These are phyloP conservation scores for Canavalia ensiformis DNA, from an alignment of 306 rosid species.

Conservation along the genomic window DNA sequence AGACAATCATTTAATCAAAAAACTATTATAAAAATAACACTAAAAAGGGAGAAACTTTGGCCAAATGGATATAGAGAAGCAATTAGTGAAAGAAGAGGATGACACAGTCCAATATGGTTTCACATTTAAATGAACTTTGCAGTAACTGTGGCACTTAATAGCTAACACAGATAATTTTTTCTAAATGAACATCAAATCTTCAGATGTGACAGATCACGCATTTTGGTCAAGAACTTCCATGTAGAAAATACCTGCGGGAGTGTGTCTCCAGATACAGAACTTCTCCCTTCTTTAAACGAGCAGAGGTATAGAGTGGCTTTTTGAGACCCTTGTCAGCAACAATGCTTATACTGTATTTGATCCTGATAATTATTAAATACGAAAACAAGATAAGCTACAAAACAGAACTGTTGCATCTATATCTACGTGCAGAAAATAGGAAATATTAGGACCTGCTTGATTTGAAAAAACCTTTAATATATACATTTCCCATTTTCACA, in stretches of 20 bases:
- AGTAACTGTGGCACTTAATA: background rate
- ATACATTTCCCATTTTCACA: slow-evolving; percentile 10
- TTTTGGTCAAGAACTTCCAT: slow-evolving; percentile 38
- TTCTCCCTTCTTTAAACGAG: slow-evolving; percentile 96
- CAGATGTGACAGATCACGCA: slow-evolving; percentile 32
- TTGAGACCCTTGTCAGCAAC: slow-evolving; percentile 96
- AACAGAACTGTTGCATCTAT: slow-evolving; percentile 17
- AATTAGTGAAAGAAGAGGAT: slow-evolving; percentile 21
- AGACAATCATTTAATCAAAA: background rate
- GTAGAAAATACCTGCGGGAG: slow-evolving; percentile 67
- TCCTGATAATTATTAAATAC: slow-evolving; percentile 60
- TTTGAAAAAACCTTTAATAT: background rate
- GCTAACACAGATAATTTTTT: slow-evolving; percentile 8
- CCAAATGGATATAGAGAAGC: slow-evolving; percentile 34
- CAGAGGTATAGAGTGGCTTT: slow-evolving; percentile 85
- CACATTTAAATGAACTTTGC: slow-evolving; percentile 26
- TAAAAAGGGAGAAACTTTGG: slow-evolving; percentile 1
- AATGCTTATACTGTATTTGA: slow-evolving; percentile 85
- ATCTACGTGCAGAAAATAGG: slow-evolving; percentile 55
- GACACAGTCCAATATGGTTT: slow-evolving; percentile 12
- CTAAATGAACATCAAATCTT: background rate
- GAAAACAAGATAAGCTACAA: slow-evolving; percentile 55
- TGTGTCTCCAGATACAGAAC: slow-evolving; percentile 92
- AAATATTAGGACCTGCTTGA: slow-evolving; percentile 17
- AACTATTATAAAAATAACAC: background rate